Conservation (phyloP, 495 filamentous ascomycete genomes). For the Diplogelasinospora grovesii region DNA sequence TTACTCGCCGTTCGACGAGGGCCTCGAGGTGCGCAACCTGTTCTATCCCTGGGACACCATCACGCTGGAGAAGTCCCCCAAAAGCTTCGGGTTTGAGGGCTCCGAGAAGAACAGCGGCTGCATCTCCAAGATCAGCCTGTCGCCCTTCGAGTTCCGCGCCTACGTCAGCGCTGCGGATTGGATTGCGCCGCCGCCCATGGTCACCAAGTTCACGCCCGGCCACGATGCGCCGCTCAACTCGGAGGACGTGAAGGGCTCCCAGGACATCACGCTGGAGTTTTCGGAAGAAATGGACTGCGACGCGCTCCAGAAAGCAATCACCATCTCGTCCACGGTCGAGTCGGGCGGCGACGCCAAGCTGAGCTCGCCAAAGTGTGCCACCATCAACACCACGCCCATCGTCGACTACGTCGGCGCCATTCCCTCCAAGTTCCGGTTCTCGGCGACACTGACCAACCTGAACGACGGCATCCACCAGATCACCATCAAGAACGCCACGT, state of each 20-base stretch:
- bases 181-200: conserved; percentile 48
- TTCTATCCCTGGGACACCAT: conserved; percentile 63
- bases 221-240: conserved; percentile 53
- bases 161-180: conserved; percentile 57
- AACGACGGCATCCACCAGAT: conserved; percentile 54
- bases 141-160: conserved; percentile 55
- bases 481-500: conserved; percentile 51
- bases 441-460: conserved; percentile 36
- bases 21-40: conserved; percentile 57
- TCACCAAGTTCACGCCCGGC: conserved; percentile 58
- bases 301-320: conserved; percentile 25
- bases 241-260: conserved; percentile 13
- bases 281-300: conserved; percentile 60
- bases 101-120: conserved; percentile 45
- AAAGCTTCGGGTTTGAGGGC: conserved; percentile 9
- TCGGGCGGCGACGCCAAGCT: conserved; percentile 27
- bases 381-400: conserved; percentile 44
- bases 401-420: conserved; percentile 42
- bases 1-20: conserved; percentile 50
- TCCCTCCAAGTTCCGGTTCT: conserved; percentile 41
- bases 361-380: conserved; percentile 13
- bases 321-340: conserved; percentile 46
- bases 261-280: conserved; percentile 55
- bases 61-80: conserved; percentile 31
- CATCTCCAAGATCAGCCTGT: conserved; percentile 44